phyloP scores from a whole-genome alignment of 768 basidiomycete genomes.

The Boletus rubropictus region DNA sequence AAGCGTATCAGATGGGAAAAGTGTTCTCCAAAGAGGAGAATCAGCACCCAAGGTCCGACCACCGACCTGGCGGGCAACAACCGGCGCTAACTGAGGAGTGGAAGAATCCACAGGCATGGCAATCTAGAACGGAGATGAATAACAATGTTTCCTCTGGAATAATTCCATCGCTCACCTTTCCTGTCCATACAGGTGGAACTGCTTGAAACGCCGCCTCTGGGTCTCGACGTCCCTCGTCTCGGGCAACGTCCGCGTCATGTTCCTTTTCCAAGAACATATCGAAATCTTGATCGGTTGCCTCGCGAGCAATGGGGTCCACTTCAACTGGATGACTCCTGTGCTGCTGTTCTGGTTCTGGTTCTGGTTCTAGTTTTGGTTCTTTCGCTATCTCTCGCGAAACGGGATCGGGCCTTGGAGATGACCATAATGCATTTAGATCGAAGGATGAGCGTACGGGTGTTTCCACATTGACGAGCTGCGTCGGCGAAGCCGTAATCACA shows the following conservation, averaged over 20 bases:
- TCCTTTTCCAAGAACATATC: conserved; percentile 78
- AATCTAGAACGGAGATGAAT: conserved; percentile 42
- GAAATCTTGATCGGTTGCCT: conserved; percentile 74
- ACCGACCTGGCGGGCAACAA: conserved; percentile 74
- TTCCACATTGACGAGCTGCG: conserved; percentile 36
- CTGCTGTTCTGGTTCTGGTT: conserved; percentile 27
- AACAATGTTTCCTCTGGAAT: background rate
- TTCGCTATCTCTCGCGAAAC: conserved; percentile 16
- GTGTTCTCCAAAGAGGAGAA: conserved; percentile 64
- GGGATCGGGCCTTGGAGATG: conserved; percentile 37
- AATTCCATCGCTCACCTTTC: conserved; percentile 48
- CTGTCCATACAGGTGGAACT: conserved; percentile 64
- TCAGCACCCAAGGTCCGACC: conserved; percentile 55
- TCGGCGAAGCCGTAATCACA: conserved; percentile 21
- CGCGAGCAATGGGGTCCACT: conserved; percentile 31
- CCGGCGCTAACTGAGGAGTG: conserved; percentile 58
- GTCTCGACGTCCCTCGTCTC: conserved; percentile 29
- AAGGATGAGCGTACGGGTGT: conserved; percentile 50
- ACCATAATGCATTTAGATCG: conserved; percentile 71
- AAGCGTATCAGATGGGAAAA: conserved; percentile 67
- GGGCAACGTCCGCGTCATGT: conserved; percentile 30
- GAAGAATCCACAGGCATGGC: conserved; percentile 75
- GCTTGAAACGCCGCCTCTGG: conserved; percentile 49
- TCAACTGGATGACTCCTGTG: conserved; percentile 44
- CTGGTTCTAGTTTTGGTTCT: conserved; percentile 17